phyloP scores from a whole-genome alignment of 371 early-diverging fungal genomes.

The Encephalitozoon romaleae region DNA sequence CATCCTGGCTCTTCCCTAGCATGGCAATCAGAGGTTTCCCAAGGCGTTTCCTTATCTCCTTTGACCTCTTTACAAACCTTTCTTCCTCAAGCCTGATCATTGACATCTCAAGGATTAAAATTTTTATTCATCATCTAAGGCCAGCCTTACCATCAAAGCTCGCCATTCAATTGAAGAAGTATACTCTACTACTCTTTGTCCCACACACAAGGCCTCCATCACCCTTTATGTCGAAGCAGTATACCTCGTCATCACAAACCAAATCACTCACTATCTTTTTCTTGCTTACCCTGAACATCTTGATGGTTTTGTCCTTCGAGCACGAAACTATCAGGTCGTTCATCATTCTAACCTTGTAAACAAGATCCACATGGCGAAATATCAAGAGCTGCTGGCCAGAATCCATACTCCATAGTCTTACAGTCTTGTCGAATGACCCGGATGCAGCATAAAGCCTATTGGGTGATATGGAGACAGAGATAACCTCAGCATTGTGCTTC shows the following conservation, averaged over 20 bases:
- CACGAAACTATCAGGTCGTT: slow-evolving; percentile 68
- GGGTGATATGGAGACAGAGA: slow-evolving; percentile 76
- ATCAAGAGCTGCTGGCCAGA: slow-evolving; percentile 72
- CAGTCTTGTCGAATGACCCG: slow-evolving; percentile 87
- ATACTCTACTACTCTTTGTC: slow-evolving; percentile 55
- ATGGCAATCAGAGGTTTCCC: slow-evolving; percentile 47
- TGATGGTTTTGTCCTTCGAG: slow-evolving; percentile 80
- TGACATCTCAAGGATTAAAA: slow-evolving; percentile 27
- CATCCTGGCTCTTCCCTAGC: slow-evolving; percentile 57
- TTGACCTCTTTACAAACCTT: slow-evolving; percentile 27
- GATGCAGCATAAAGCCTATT: slow-evolving; percentile 82
- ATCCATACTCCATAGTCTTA: slow-evolving; percentile 77
- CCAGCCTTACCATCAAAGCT: neutral
- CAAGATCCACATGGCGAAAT: slow-evolving; percentile 76
- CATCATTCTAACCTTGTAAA: slow-evolving; percentile 73
- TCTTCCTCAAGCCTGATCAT: slow-evolving; percentile 31
- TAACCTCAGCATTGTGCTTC: slow-evolving; percentile 86
- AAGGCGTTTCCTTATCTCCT: slow-evolving; percentile 30
- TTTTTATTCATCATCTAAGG: neutral
- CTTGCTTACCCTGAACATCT: slow-evolving; percentile 72
- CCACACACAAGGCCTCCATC: slow-evolving; percentile 53
- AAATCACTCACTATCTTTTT: slow-evolving; percentile 56
- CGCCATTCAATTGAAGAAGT: slow-evolving; percentile 48
- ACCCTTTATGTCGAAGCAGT: slow-evolving; percentile 55
- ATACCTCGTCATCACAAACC: slow-evolving; percentile 60